Evolutionary conservation across 129 eudicot genomes (phyloP), one percentile per base, ranked within the genome.

Genomic region (Flaveria robusta): DNA sequence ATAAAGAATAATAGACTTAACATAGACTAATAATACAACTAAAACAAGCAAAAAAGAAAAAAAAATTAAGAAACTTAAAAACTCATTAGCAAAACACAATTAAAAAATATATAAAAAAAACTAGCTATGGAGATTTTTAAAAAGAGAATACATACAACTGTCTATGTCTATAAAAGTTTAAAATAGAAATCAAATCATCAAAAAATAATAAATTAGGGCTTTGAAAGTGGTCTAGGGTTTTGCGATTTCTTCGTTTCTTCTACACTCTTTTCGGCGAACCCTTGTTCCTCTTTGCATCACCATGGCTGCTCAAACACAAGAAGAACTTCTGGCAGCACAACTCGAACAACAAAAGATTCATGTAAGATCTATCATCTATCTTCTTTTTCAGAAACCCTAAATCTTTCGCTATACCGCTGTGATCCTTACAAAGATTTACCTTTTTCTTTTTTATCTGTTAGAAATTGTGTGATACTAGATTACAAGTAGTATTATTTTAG

Each of bases 271-370:
- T 76, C 74, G 66, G 74, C 73, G 31, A 76, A 76, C 65, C 24
- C 60, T 50, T 24, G 9, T 47, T n/a, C 66, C 60, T 42, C 31
- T 6, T 49, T 4, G 19, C 63, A 9, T 37, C 74, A 71, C 67
- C 84, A 91, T 89, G 96, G 83, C 97, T 76, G 85, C 97, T 67
- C 97, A 84, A 72, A 82, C 96, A 0, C 96, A 81, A 74, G 96
- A 92, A 84, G 96, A 92, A 67, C 82, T 89, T 64, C 84, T 92
- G 66, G 97, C 93, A 46, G 81, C 86, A 18, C 96, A 85, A 72
- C 96, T 92, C 39, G 91, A 92, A 52, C 93, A 92, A 60, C 97
- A 92, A 34, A 89, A 89, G 84, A 82, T 87, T 55, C 71, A 86
- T 66, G 97, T 92, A 92, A 74, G 13, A 49, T 60, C 67, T 23